Conservation (phyloP, 441 rosid species). For the Populus hybrid region DNA sequence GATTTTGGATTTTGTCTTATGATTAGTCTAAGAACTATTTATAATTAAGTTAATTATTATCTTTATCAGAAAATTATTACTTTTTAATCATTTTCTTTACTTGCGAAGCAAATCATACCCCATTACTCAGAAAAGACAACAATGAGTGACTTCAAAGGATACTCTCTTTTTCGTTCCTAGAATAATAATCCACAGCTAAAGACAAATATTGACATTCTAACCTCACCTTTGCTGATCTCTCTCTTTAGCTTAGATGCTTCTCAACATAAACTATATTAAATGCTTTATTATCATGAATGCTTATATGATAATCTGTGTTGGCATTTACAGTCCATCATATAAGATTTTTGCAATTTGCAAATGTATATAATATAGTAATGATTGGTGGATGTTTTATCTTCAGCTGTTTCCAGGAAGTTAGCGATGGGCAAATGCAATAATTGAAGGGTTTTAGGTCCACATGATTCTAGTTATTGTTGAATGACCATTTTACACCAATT, state of each 20-base stretch:
- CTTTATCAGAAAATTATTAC: background rate
- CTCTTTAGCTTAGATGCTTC: constrained; percentile 21
- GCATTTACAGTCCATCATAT: background rate
- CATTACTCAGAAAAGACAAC: constrained; percentile 12
- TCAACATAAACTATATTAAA: background rate
- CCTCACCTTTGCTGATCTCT: constrained; percentile 17
- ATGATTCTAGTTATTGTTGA: background rate
- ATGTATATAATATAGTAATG: background rate
- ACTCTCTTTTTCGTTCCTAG: constrained; percentile 12
- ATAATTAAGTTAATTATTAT: constrained; percentile 8
- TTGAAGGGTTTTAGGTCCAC: constrained; percentile 4
- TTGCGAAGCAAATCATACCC: constrained; percentile 23
- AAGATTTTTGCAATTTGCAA: background rate
- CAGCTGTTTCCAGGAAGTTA: constrained; percentile 20
- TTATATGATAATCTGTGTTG: background rate
- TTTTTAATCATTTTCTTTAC: constrained; percentile 18
- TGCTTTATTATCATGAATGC: background rate
- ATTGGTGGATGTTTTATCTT: constrained; percentile 16
- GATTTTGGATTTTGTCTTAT: constrained; percentile 1
- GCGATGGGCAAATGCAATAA: constrained; percentile 12
- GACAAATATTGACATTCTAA: constrained; percentile 39
- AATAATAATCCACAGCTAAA: constrained; percentile 34
- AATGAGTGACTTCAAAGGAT: constrained; percentile 53
- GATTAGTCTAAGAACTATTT: constrained; percentile 13
- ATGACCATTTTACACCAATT: constrained; percentile 1